Evolutionary conservation across 805 yeast species (phyloP), one percentile per base, ranked within the genome.

Genomic region (Starmerella apis): DNA sequence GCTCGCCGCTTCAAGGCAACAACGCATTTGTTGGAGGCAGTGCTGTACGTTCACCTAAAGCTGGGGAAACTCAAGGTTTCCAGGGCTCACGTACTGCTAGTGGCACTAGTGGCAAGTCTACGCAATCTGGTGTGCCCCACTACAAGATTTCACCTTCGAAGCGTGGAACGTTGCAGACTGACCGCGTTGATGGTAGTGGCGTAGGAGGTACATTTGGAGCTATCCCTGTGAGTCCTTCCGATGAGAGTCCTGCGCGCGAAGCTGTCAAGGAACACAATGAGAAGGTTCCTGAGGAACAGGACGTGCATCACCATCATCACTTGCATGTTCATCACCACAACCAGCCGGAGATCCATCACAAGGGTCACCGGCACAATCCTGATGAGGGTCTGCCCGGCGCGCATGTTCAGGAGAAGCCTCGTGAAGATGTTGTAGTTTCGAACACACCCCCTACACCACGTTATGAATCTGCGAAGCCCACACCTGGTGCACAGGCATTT

Each of bases 131-230:
- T 16, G 50, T 47, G 6, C 51, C 51, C 1, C 51, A 22, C 24
- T 49, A 54, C 45, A 50, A 44, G 16, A 36, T 51, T 24, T 54
- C 57, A 20, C 56, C 56, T 3, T 35, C 54, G 5, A 50, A 47
- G 43, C 46, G 39, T 8, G 37, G 23, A 14, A 46, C 53, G 8
- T 37, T 52, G n/a, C 27, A 31, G 30, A 28, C 47, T 14, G 55
- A 52, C 43, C 41, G 47, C 10, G 46, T 46, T 1, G 53, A 49
- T n/a, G 56, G 56, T 3, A 48, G 48, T 10, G 50, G 47, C 16
- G 32, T 37, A 18, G 53, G 53, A 10, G 53, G 50, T 18, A 16
- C 51, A 3, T 47, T 53, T 32, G 56, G 56, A n/a, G 56, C 43
- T 11, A 36, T 51, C 6, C 52, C 58, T 2, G 51, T 53, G 10